Evolutionary conservation across 768 basidiomycete genomes (phyloP), one percentile per base, ranked within the genome.

Genomic region (Amanita polypyramis): DNA sequence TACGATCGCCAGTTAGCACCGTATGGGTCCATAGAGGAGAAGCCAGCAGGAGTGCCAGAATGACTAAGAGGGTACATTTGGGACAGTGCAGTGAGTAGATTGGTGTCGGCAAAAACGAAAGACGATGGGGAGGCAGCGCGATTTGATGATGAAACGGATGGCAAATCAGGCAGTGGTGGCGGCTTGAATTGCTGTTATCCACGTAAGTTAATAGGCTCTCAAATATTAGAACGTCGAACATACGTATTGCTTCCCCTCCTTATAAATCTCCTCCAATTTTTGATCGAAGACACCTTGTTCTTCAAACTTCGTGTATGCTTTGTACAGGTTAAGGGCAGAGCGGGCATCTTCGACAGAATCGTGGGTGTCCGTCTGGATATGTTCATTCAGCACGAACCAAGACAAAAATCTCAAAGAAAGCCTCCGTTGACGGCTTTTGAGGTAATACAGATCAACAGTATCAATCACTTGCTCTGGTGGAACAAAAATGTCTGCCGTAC

Each of bases 271-370:
- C 2, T 97, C 93, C 51, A 99, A 70, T 54, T 91, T 89, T 49
- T 84, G 76, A 54, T 95, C 91, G 62, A 96, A 95, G 4, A 75
- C 61, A 1, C 82, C 84, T 38, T 79, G 73, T 23, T 75, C 81
- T 58, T 93, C 85, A 41, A 90, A 80, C 27, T 77, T 70, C 15
- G 80, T 75, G 61, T 85, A 91, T 2, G 83, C 80, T 60, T 90
- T 84, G 66, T 87, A 96, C 27, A 97, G 69, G 54, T 81, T 74
- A 25, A 96, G 67, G 0, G 95, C 93, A 5, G 86, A 89, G 5
- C 79, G 75, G 0, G 93, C 91, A 58, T 98, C 95, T 62, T 99
- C 96, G 55, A 99, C 95, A n/a, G 94, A 97, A 63, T 98, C 96
- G 62, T 99, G 95, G 10, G 81, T 89, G 17, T 92, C 91, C 2